Conservation (phyloP, 345 rosid genomes). For the Hibiscus tridactylites region DNA sequence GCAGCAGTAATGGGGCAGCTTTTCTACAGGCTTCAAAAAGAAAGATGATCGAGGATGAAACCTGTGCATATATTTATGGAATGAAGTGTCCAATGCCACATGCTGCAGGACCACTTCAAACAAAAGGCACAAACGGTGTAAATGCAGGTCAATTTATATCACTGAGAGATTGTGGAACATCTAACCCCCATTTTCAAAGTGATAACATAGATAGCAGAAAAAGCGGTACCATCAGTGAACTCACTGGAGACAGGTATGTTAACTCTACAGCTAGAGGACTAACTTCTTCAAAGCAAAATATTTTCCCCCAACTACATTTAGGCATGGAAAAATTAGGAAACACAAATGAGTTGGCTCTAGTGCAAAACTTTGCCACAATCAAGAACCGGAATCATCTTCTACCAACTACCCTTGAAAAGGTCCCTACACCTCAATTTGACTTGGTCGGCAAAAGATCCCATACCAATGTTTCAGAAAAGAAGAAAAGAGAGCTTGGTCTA, state of each 20-base stretch:
- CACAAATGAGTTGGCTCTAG: constrained; percentile 4
- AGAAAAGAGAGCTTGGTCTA: constrained; percentile 15
- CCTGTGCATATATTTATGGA: constrained; percentile 10
- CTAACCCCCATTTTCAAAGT: constrained; percentile 6
- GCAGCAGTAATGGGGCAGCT: constrained; percentile 11
- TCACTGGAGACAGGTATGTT: not conserved
- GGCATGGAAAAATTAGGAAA: constrained; percentile 15
- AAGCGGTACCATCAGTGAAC: not conserved
- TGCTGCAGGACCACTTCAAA: constrained; percentile 19
- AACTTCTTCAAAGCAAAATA: constrained; percentile 15
- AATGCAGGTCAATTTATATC: constrained; percentile 15
- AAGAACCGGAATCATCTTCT: constrained; percentile 17
- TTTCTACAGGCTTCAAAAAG: constrained; percentile 29
- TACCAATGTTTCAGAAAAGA: constrained; percentile 20
- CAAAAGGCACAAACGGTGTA: constrained; percentile 11
- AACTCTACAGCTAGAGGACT: constrained; percentile 10
- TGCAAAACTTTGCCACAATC: constrained; percentile 16
- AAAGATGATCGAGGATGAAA: constrained; percentile 31
- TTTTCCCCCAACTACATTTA: constrained; percentile 1
- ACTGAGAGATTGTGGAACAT: constrained; percentile 10
- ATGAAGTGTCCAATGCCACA: constrained; percentile 19
- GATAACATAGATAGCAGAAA: not conserved
- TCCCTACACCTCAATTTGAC: constrained; percentile 15
- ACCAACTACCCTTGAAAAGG: constrained; percentile 28
- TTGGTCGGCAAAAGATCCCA: constrained; percentile 8